Percentiles rank a stretch among this genome's conserved stretches.
phyloP scores from a whole-genome alignment of 1,139 yeast species.

The Pichia sp. region DNA sequence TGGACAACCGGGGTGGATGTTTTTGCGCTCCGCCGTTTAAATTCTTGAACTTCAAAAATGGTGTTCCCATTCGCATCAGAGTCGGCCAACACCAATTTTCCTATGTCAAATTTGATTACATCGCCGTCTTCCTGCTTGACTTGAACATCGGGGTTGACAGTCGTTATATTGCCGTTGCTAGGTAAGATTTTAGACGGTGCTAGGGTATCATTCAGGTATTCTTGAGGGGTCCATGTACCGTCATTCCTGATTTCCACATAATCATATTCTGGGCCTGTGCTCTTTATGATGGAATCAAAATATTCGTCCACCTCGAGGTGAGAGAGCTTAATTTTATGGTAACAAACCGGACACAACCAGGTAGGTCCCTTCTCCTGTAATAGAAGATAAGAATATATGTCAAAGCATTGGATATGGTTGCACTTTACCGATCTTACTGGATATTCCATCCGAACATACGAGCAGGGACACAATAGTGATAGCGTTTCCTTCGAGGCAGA shows the following conservation, averaged over 20 bases:
- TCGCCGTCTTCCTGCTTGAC: conserved; percentile 17
- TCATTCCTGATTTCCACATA: conserved; percentile 50
- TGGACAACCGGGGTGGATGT: neutral
- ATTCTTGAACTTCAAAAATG: neutral
- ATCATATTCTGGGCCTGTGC: conserved; percentile 46
- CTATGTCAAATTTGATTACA: conserved; percentile 11
- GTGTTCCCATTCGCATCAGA: conserved; percentile 9
- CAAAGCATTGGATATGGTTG: conserved; percentile 70
- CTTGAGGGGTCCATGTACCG: conserved; percentile 50
- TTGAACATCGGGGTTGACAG: neutral
- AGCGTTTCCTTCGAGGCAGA: conserved; percentile 52
- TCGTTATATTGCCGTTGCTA: conserved; percentile 2
- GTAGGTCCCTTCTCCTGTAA: conserved; percentile 59
- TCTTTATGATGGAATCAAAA: conserved; percentile 45
- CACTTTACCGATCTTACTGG: conserved; percentile 61
- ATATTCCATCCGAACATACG: conserved; percentile 53
- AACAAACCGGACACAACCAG: conserved; percentile 70
- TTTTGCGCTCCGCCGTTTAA: neutral
- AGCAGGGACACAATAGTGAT: conserved; percentile 60
- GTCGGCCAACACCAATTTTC: conserved; percentile 9
- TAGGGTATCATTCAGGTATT: conserved; percentile 5
- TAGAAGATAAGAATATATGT: conserved; percentile 53
- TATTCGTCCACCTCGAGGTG: conserved; percentile 61
- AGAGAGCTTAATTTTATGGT: conserved; percentile 38
- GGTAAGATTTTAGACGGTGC: conserved; percentile 9